Conservation (phyloP, 805 yeast genomes). For the Candida wancherniae region DNA sequence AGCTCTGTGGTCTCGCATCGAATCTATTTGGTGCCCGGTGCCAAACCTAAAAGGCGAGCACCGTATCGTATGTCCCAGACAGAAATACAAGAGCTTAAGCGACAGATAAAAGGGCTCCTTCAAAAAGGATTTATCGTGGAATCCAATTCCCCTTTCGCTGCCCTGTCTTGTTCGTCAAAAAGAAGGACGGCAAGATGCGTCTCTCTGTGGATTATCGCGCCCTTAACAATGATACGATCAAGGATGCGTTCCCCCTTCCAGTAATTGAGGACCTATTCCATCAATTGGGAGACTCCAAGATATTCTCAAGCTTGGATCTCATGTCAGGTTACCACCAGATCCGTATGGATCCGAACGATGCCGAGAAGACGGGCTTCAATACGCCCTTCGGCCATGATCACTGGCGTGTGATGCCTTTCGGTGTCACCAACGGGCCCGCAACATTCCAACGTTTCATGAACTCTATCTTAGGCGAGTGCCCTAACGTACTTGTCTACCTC, state of each 20-base stretch:
- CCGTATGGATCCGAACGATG: constrained; percentile 2
- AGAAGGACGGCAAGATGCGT: constrained; percentile 6
- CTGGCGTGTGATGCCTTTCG: constrained; percentile 10
- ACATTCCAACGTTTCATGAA: constrained; percentile 8
- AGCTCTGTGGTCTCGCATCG: no score
- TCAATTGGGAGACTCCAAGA: constrained; percentile 4
- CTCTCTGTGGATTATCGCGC: constrained; percentile 8
- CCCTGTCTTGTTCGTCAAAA: constrained; percentile 7
- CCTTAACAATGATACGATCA: constrained; percentile 4
- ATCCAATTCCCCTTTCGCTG: constrained; percentile 6
- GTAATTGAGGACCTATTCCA: constrained; percentile 6
- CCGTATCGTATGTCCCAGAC: no score
- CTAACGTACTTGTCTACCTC: constrained; percentile 3
- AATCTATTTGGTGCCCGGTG: no score
- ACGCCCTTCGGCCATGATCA: constrained; percentile 10
- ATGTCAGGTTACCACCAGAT: constrained; percentile 8
- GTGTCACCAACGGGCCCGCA: constrained; percentile 6
- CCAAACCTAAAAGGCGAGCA: no score
- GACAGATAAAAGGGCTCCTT: no score
- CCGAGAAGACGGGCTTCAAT: constrained; percentile 6
- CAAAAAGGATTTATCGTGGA: no score
- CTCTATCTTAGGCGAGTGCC: constrained; percentile 1
- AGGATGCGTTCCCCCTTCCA: constrained; percentile 5
- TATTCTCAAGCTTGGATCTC: constrained; percentile 5
- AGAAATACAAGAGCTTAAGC: no score